Evolutionary conservation across 2,329 filamentous ascomycete species (phyloP).

Genomic region (Trichophyton simii): DNA sequence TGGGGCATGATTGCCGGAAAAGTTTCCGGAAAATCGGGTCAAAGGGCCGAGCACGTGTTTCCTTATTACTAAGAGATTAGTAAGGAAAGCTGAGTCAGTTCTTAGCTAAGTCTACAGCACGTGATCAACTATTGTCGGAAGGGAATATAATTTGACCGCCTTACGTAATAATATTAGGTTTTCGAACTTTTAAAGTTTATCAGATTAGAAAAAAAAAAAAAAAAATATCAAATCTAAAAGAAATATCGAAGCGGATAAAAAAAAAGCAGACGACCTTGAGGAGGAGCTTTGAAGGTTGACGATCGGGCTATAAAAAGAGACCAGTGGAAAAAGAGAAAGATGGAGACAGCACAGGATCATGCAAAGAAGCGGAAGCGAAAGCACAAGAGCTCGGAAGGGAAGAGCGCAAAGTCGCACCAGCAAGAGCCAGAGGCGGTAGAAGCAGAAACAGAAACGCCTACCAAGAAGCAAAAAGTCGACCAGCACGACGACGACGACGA

Average conservation of each 20-base stretch:
- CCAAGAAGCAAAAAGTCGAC: conserved; percentile 9
- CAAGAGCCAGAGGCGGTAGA: background rate
- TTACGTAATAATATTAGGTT: background rate
- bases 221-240: too few species aligned
- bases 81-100: background rate
- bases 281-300: conserved; percentile 6
- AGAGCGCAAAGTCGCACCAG: conserved; percentile 1
- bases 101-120: background rate
- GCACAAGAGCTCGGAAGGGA: conserved; percentile 22
- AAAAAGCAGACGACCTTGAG: too few species aligned
- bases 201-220: too few species aligned
- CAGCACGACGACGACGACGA: conserved; percentile 18
- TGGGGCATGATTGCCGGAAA: background rate
- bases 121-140: background rate
- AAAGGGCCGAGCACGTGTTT: background rate
- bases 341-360: conserved; percentile 28
- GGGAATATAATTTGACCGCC: background rate
- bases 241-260: too few species aligned
- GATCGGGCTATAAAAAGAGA: background rate
- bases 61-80: background rate
- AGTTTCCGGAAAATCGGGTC: background rate
- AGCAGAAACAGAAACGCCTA: background rate
- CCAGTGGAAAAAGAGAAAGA: conserved; percentile 10
- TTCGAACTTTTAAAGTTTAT: too few species aligned
- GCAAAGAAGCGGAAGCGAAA: conserved; percentile 37